phyloP scores from a whole-genome alignment of 257 asterid species.

The Plectranthus barbatus region DNA sequence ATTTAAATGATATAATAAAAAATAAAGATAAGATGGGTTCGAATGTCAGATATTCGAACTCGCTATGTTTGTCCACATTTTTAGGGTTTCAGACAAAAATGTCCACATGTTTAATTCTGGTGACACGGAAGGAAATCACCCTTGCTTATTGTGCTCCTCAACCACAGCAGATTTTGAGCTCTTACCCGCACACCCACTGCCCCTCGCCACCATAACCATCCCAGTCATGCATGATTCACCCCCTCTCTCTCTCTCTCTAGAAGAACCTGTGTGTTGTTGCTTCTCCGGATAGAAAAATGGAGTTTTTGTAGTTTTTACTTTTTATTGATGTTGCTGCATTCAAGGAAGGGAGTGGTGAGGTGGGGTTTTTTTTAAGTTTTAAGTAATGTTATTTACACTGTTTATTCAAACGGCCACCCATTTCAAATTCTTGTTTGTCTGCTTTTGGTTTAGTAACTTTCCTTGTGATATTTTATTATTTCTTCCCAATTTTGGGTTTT shows the following conservation, averaged over 20 bases:
- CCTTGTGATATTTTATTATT: neutral
- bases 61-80: too few relatives aligned
- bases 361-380: constrained; percentile 32
- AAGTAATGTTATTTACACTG: constrained; percentile 18
- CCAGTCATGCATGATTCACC: constrained; percentile 41
- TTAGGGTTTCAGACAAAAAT: too few relatives aligned
- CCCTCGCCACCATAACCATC: constrained; percentile 64
- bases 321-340: constrained; percentile 20
- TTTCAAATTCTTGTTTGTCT: constrained; percentile 43
- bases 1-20: too few relatives aligned
- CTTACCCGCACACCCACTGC: constrained; percentile 47
- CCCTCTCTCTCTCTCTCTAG: constrained; percentile 1
- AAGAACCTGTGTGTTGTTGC: neutral
- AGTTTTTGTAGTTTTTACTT: neutral
- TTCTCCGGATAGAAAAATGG: neutral
- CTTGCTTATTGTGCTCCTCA: constrained; percentile 34
- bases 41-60: too few relatives aligned
- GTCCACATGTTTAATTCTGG: too few relatives aligned
- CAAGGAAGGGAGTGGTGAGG: constrained; percentile 7
- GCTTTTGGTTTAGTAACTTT: constrained; percentile 9
- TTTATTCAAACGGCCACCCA: constrained; percentile 68
- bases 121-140: too few relatives aligned
- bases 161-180: constrained; percentile 36
- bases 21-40: too few relatives aligned
- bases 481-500: constrained; percentile 1